Evolutionary conservation across 331 rosid genomes (phyloP), one percentile per base, ranked within the genome.

Genomic region (Stylosanthes scabra): DNA sequence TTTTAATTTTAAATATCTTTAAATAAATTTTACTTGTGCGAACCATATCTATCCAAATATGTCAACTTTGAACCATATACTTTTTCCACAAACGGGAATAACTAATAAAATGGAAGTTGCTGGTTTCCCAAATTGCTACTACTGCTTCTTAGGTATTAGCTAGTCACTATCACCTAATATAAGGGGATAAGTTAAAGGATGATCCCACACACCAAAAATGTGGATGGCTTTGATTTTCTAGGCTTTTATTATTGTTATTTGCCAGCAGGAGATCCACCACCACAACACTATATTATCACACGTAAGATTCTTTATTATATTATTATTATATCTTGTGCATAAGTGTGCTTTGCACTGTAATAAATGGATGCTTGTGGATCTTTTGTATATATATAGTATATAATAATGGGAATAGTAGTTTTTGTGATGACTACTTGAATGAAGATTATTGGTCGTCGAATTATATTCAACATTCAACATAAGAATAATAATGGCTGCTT

Each of bases 141-240:
- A 45, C 14, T 71, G 59, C 39, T 59, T 59, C 66, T 70, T 7
- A 12, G 42, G 12, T 27, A 31, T 31, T 31, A 31, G 37, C 37
- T 31, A 1, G 37, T 31, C 16, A 11, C 44, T 28, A 42, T 41
- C 14, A 57, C 1, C 25, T 1, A 56, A 25, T 55, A 12, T 31
- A 31, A 5, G 28, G 59, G 59, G 25, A 20, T 20, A 20, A 20
- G 25, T 20, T 20, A 20, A 20, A 20, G 25, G 25, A 20, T 20
- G 25, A 66, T 67, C 46, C 16, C 20, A 37, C 59, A 42, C 71
- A 44, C 70, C 66, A n/a, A 63, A 51, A 60, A 70, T 69, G 64
- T 78, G 70, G 74, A 72, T 65, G 78, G 51, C 83, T 72, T 47
- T 39, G 51, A 78, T 72, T 47, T 39, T 68, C 50, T 14, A 8